A percentile compares a stretch with the other conserved stretches of the same genome.
phyloP scores from a whole-genome alignment of 129 eudicot genomes.

The Ambrosia artemisiifolia region DNA sequence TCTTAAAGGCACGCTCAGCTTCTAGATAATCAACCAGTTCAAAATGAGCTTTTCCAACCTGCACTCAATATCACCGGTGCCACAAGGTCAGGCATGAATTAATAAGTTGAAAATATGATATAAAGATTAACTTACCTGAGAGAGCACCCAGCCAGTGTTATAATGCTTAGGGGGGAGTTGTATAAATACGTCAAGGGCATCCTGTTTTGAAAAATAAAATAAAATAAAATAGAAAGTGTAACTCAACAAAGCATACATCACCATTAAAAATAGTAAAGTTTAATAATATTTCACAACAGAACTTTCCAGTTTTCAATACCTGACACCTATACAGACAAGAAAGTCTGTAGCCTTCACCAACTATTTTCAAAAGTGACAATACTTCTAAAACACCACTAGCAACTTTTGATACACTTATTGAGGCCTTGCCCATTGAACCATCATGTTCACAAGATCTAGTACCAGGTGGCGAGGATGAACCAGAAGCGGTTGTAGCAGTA shows the following conservation, averaged over 20 bases:
- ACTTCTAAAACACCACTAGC: slow-evolving; percentile 65
- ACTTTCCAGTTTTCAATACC: slow-evolving; percentile 38
- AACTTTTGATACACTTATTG: slow-evolving; percentile 44
- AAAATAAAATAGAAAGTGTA: background rate
- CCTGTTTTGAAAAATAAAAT: slow-evolving; percentile 35
- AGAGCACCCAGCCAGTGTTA: slow-evolving; percentile 96
- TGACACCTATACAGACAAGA: slow-evolving; percentile 76
- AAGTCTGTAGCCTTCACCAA: slow-evolving; percentile 94
- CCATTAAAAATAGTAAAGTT: background rate
- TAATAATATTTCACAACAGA: background rate
- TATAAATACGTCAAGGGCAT: slow-evolving; percentile 74
- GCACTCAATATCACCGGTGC: slow-evolving; percentile 6
- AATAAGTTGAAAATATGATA: background rate
- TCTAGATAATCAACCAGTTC: slow-evolving; percentile 93
- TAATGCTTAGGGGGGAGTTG: slow-evolving; percentile 90
- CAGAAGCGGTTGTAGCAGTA: slow-evolving; percentile 33
- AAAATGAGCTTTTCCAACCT: slow-evolving; percentile 98
- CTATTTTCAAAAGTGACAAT: slow-evolving; percentile 55
- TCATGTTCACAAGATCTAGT: slow-evolving; percentile 60
- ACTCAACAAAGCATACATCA: slow-evolving; percentile 11
- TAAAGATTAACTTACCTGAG: slow-evolving; percentile 52
- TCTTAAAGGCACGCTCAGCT: slow-evolving; percentile 84
- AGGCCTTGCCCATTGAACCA: slow-evolving; percentile 28
- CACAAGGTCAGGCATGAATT: background rate
- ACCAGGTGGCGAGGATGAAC: slow-evolving; percentile 60